Conservation (phyloP, 345 rosid species). For the Hevea brasiliensis region DNA sequence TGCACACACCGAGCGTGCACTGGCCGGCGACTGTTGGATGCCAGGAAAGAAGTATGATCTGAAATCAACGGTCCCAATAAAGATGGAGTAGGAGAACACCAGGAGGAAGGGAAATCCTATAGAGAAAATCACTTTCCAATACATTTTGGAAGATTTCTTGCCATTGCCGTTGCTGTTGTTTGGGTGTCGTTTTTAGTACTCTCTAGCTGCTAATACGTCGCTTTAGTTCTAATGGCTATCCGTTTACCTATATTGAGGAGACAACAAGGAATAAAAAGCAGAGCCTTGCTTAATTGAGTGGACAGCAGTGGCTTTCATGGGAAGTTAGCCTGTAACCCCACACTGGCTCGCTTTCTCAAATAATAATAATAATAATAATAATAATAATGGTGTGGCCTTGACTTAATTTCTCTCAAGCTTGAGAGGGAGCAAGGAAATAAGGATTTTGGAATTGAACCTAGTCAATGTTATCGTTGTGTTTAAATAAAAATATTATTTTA, state of each 20-base stretch:
- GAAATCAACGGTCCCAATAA: slow-evolving; percentile 57
- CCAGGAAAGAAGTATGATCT: slow-evolving; percentile 55
- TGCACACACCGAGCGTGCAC: not conserved
- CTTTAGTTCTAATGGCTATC: not conserved
- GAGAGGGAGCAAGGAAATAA: too few species aligned
- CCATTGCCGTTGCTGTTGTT: slow-evolving; percentile 3
- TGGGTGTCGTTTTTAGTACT: not conserved
- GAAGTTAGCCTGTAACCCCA: too few species aligned
- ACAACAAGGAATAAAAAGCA: not conserved
- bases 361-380: too few species aligned
- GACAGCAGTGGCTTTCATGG: too few species aligned
- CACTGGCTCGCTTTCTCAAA: too few species aligned
- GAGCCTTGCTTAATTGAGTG: not conserved
- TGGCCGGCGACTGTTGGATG: slow-evolving; percentile 22
- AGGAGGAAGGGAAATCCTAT: slow-evolving; percentile 41
- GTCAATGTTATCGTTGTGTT: too few species aligned
- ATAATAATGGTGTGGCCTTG: too few species aligned
- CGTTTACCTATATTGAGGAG: not conserved
- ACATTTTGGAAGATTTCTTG: slow-evolving; percentile 28
- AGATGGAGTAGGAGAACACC: slow-evolving; percentile 45
- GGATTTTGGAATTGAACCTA: too few species aligned
- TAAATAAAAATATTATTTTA: too few species aligned
- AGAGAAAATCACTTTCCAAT: slow-evolving; percentile 38
- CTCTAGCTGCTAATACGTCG: not conserved
- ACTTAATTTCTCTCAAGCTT: too few species aligned